Base-by-base conservation (phyloP, 805 yeast species). In the Priceomyces carsonii region DNA sequence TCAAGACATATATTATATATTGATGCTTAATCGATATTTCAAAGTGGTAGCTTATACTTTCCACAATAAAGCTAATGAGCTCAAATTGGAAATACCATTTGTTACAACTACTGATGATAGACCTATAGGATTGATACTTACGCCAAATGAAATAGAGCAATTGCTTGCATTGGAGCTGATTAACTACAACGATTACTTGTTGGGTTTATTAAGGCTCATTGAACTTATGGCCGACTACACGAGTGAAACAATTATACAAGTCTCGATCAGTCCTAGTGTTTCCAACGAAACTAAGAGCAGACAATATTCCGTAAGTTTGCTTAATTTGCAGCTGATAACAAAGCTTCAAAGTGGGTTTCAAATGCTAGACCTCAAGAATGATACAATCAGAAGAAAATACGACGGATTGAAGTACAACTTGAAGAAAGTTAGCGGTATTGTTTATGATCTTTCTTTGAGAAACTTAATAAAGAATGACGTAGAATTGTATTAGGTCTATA, bases 331-430 rank as follows among this genome's bases (percentile, higher is more conserved):
- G 33, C 24, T 53, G n/a, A 42, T 53, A 5, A 34, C 53, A 6
- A 50, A 43, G 25, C 47, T 55, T 31, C 60, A 53, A 35, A 42
- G 29, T 5, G 63, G 61, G 3, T 58, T 52, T 36, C 57, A 57
- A 40, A 38, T 45, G 30, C 43, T 58, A 31, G 62, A 58, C 40
- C 51, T 58, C 40, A 57, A 55, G 35, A 58, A 58, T 31, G 63
- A 58, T 27, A 40, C 30, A 10, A 34, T 58, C 14, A 39, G 63
- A 36, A 46, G 59, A 32, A 54, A 48, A 31, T 55, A 40, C 31
- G 63, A 58, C 28, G 59, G 58, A 9, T 45, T 58, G 38, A 58
- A 58, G 44, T 58, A 58, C 36, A 52, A 40, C 35, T 44, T 50
- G 26, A 57, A 58, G 36, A 51, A 53, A 36, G 35, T 57, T 13